Evolutionary conservation across 192 early-diverging fungal species (phyloP), one percentile per base, ranked within the genome.

Genomic region (Obelidium mucronatum): DNA sequence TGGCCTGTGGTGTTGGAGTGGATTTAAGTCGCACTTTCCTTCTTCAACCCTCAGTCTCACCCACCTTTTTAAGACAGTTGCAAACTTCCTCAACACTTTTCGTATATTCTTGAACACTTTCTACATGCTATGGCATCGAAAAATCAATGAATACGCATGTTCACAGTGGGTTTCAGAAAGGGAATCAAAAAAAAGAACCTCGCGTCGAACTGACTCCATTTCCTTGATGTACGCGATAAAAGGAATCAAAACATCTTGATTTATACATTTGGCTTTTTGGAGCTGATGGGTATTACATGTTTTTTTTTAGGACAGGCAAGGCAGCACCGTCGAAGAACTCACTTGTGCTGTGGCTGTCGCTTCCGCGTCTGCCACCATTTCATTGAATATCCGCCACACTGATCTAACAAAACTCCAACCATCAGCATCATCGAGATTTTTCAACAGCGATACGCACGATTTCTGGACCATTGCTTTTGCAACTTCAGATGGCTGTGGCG

Each of bases 71-170:
- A 67, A 83, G 51, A n/a, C 66, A 55, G 26, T 69, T 59, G 40
- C 67, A 73, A 1, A 72, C 83, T 64, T 84, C 83, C 58, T 84
- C 77, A 4, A 84, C 56, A 34, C 73, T 76, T 56, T 56, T 51
- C 28, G 61, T 59, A 40, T 79, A 77, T 35, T 79, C 77, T 40
- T 75, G 77, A 22, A 80, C 58, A 51, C 64, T 76, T n/a, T 81
- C 79, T n/a, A 76, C 73, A 56, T 84, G 83, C 79, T 83, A 48
- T 17, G n/a, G n/a, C n/a, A n/a, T n/a, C n/a, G n/a, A n/a, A n/a
- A n/a, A 24, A 1, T 2, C 11, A 44, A 64, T 28, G 53, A 22
- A 71, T 60, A 44, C 3, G 36, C 44, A 6, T 15, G 8, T 48
- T 48, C 19, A 59, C 58, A n/a, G n/a, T 28, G 58, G 2, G n/a